Evolutionary conservation across 1,284 basidiomycete species (phyloP), one percentile per base, ranked within the genome.

Genomic region (Ceraceosorus bombacis): DNA sequence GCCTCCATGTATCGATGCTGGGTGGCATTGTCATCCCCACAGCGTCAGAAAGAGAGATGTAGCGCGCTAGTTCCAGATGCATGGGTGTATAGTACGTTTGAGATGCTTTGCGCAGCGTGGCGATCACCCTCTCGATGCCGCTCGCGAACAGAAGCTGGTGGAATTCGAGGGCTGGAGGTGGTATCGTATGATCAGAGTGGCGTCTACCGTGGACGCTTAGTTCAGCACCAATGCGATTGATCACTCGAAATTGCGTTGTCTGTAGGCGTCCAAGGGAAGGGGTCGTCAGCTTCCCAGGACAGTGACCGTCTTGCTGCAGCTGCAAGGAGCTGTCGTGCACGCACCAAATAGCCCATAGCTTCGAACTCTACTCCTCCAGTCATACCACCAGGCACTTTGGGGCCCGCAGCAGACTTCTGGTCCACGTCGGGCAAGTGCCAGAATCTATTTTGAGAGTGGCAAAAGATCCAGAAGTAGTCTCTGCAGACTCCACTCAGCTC

Each of bases 401-500:
- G 95, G 70, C 86, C 88, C 78, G 92, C 90, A 4, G 93, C 89
- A 58, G 84, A 84, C 1, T 81, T 83, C 74, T 90, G 86, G 71
- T 96, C 88, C 0, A 89, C 86, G 68, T 91, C 86, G 5, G 82
- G 79, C 37, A 93, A 80, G 13, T 86, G 81, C 92, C 92, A 96
- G 51, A 94, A 86, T 0, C 85, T 85, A 73, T 98, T 98, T 71
- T 87, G 87, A 2, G 88, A 87, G 77, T 98, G 95, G 76, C 94
- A 97, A 80, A 97, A 97, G 58, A 98, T 88, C 73, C 94, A 97
- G 78, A 97, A 97, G 80, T 95, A 97, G 77, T 98, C 94, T 15
- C 91, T 81, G 74, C 92, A 93, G 2, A 94, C 82, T 67, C 93
- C 90, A 7, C 85, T 86, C 43, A 97, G 81, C 76, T 97, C 93